Base-by-base conservation (phyloP, 1,139 yeast genomes). In the Saccharomyces hybrid region DNA sequence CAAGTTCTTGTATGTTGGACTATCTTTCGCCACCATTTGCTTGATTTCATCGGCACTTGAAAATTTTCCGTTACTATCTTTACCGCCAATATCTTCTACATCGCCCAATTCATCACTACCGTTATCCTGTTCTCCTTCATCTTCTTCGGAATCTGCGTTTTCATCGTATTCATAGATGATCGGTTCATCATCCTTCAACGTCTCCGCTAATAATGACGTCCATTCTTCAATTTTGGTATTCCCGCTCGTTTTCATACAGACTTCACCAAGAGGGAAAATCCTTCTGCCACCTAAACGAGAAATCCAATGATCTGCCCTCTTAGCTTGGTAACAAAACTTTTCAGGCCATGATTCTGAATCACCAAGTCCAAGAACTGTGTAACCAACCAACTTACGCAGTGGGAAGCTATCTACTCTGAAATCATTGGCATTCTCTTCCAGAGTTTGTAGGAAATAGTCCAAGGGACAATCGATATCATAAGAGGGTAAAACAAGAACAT, bases 381-480 rank as follows among this genome's bases (percentile, higher is more conserved):
- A 91, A 0, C 97, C 97, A 5, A 85, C 75, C 27, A 90, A 70
- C 34, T 77, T 71, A 47, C 78, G 73, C 62, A 90, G 74, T 3
- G 97, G 96, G 61, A 81, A 83, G 56, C 88, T 87, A 65, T 89
- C 96, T 48, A 90, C 80, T 61, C 97, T 77, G 73, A 88, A 89
- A 69, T 90, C 97, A 59, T 86, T 84, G 59, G 81, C 82, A 0
- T 95, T 88, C 55, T 90, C 97, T 58, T 81, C 78, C 62, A 90
- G 75, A 52, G 88, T 84, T 65, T 88, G 95, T 56, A 90, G 74
- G 69, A 89, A 89, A 67, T 83, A 90, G 70, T 90, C 98, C 50
- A 91, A 78, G 9, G 97, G 97, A 1, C 95, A 87, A 70, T 90
- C 97, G 0, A 91, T 87, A 63, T 89, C 97, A 67, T 90, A 90